Base-by-base conservation (phyloP, 2,329 filamentous ascomycete genomes). In the Seiridium cupressi region DNA sequence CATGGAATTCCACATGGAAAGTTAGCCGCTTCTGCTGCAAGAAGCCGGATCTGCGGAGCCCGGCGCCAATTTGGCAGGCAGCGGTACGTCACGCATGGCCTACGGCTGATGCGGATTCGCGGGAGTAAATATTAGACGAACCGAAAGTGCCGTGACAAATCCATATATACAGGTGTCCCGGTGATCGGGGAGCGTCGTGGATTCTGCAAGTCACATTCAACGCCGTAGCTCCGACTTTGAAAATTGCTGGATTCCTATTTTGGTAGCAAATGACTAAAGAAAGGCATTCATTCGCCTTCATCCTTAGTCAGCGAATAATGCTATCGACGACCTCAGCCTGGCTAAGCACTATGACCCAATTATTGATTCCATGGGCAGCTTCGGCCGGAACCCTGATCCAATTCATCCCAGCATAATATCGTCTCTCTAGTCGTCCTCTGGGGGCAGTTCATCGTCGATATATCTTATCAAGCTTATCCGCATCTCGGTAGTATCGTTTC, bases 401-500 rank as follows among this genome's bases (percentile, higher is more conserved):
- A 57, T 56, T 54, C 31, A 26, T 44, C 44, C 31, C 11, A 47
- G 3, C 31, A 26, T 26, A 18, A 46, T n/a, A 32, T 51, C 70
- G 60, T 80, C 72, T 51, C 61, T 18, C 38, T 84, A 97, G 72
- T 99, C 95, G 72, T 99, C 95, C 74, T 98, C 95, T 7, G 92
- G 93, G 31, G 95, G 95, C 79, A 99, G 87, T 77, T 99, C 95
- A 72, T 99, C 95, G 72, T 99, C 95, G 68, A 99, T 96, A 73
- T 96, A 97, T 68, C 94, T 86, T 69, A 98, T 86, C 69, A 99
- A 78, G 35, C 92, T 92, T 70, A 99, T 89, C 70, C 94, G 85
- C 91, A 99, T 97, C 81, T 99, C 95, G 1, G 95, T 99, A 18
- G 91, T 94, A 73, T 99, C 95, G 70, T 97, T 94, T 3, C 95